Base-by-base conservation (phyloP, 257 asterid genomes). In the Fraxinus pennsylvanica region DNA sequence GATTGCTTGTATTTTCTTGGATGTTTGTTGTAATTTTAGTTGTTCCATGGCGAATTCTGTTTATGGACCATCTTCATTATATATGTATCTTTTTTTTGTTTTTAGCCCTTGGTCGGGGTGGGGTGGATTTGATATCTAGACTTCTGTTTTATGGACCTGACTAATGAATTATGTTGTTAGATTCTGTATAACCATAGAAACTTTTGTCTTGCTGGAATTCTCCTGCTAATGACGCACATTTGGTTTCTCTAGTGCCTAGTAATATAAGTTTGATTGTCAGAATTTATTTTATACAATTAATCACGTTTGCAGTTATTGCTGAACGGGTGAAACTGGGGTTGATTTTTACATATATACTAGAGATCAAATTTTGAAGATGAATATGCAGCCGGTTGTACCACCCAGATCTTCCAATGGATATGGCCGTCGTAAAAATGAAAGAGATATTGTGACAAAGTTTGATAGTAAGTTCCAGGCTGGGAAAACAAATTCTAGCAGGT, bases 401-500 rank as follows among this genome's bases (percentile, higher is more conserved):
- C 84, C 90, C 76, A 86, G 90, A 74, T 86, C 97, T 81, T 84
- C 91, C 66, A 91, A 96, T 85, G 98, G 96, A 85, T 90, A 90
- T 87, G 95, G 91, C 77, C 89, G 88, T 74, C 95, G 90, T 79
- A 88, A 88, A 86, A 82, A 25, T 83, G 99, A 92, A 79, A 90
- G 85, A 85, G 96, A 93, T 68, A 27, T 52, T 69, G 85, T 78
- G 7, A 70, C 84, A 71, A 90, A 87, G 86, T 80, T 83, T 79
- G 99, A 94, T 71, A 83, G 82, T 79, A 92, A 86, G 87, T 72
- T 79, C 74, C 92, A 84, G 80, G n/a, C 85, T 41, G 90, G 89
- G 66, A 93, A 85, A 86, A 66, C 82, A 73, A 87, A 84, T 84
- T 80, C 86, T 73, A 80, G 81, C 82, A 84, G 84, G 80, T 76